Evolutionary conservation across 2,329 filamentous ascomycete species (phyloP), one percentile per base, ranked within the genome.

Genomic region (Trichoderma sp.): DNA sequence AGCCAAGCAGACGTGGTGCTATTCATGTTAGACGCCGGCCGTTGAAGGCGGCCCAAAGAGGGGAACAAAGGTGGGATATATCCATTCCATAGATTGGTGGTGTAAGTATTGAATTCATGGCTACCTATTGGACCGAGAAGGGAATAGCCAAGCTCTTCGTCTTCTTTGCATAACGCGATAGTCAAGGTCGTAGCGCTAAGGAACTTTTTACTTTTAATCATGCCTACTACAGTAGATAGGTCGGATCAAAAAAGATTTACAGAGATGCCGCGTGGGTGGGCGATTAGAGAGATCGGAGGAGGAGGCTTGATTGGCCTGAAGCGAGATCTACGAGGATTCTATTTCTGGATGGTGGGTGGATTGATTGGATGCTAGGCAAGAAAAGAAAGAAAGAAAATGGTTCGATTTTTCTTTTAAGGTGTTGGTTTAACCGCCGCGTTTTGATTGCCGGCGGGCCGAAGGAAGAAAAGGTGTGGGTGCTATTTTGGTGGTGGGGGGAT

Each of bases 11-110:
- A 35, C n/a, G 59, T n/a, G 24, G 31, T 67, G 16, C 69, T 72
- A 33, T 50, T 29, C 35, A 27, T 56, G 14, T 38, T 71, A 72
- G 62, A 72, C 74, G 74, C 75, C 75, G 75, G 75, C 75, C 75
- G 53, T 53, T n/a, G 50, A 60, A 6, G 18, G 72, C 72, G 75
- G 68, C 75, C 75, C 41, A 67, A 62, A 27, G 63, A 35, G 72
- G 71, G 41, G 60, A n/a, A 21, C 50, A 12, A 21, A 56, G 50
- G 38, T 38, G 62, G 59, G 24, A 63, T 33, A 63, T n/a, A n/a
- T 33, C 18, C 41, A 33, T 33, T 56, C n/a, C 24, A 16, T 3
- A 38, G 35, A 38, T 38, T 38, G 35, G 35, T 38, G 14, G 35
- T 38, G 14, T 38, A 38, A 38, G 35, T 38, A 38, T n/a, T n/a